Percentiles rank a stretch among this genome's conserved stretches.
phyloP scores from a whole-genome alignment of 768 basidiomycete genomes.

The Lentinula sp. region DNA sequence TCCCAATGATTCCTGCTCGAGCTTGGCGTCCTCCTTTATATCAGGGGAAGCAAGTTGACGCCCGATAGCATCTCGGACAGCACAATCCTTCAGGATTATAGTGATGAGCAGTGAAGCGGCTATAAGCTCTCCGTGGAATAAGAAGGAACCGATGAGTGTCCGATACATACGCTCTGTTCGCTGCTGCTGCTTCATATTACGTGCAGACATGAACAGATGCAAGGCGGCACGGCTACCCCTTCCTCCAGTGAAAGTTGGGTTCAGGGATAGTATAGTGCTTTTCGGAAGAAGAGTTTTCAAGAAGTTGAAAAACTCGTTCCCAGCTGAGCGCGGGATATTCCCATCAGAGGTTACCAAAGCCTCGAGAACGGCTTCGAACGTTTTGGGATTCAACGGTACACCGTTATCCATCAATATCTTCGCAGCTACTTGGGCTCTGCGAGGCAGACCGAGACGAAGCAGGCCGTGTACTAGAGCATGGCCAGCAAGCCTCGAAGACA shows the following conservation, averaged over 20 bases:
- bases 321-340: slow-evolving; percentile 9
- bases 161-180: slow-evolving; percentile 38
- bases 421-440: slow-evolving; percentile 44
- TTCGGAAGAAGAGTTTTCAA: slow-evolving; percentile 7
- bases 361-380: slow-evolving; percentile 41
- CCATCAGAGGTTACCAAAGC: slow-evolving; percentile 11
- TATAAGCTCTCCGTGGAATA: slow-evolving; percentile 51
- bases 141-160: slow-evolving; percentile 34
- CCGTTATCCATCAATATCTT: slow-evolving; percentile 49
- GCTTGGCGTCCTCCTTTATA: neutral
- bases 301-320: neutral
- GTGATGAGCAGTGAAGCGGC: slow-evolving; percentile 46
- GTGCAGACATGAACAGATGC: neutral
- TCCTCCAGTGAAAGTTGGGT: neutral
- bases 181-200: neutral
- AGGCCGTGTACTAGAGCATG: slow-evolving; percentile 64
- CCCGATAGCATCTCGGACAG: slow-evolving; percentile 21
- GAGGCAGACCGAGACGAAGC: slow-evolving; percentile 41
- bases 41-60: slow-evolving; percentile 13
- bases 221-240: slow-evolving; percentile 1
- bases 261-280: slow-evolving; percentile 12
- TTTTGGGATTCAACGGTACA: slow-evolving; percentile 40
- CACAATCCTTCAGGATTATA: slow-evolving; percentile 42
- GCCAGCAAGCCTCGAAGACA: slow-evolving; percentile 55
- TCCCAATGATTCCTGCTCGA: neutral